A percentile compares a stretch with the other conserved stretches of the same genome.
phyloP scores from a whole-genome alignment of 164 flowering plant genomes.

The Taxillus chinensis region DNA sequence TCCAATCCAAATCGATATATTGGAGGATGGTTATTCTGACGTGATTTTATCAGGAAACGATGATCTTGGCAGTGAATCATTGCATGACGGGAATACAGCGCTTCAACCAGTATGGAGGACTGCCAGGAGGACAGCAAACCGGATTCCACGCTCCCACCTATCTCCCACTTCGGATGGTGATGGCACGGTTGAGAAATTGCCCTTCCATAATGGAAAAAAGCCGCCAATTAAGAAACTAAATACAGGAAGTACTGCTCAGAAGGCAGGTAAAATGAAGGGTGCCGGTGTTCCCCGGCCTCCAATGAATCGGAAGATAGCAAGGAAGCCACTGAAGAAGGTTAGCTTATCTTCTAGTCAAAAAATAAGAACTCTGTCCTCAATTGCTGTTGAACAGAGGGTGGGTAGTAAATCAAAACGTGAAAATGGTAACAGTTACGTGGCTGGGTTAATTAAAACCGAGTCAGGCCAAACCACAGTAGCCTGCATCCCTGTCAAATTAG shows the following conservation, averaged over 20 bases:
- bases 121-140: slow-evolving; percentile 77
- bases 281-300: slow-evolving; percentile 19
- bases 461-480: slow-evolving; percentile 49
- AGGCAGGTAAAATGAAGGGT: slow-evolving; percentile 16
- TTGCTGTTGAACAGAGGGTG: slow-evolving; percentile 38
- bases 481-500: slow-evolving; percentile 84
- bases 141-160: slow-evolving; percentile 59
- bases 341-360: slow-evolving; percentile 53
- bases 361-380: slow-evolving; percentile 72
- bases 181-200: slow-evolving; percentile 24
- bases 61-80: slow-evolving; percentile 21
- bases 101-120: slow-evolving; percentile 79
- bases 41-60: slow-evolving; percentile 23
- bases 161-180: slow-evolving; percentile 35
- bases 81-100: slow-evolving; percentile 31
- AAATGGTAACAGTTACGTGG: slow-evolving; percentile 15
- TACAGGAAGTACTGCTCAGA: slow-evolving; percentile 17
- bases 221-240: slow-evolving; percentile 18
- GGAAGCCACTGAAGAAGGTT: slow-evolving; percentile 44
- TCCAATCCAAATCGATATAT: slow-evolving; percentile 54
- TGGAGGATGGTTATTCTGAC: slow-evolving; percentile 53
- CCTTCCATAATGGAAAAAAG: slow-evolving; percentile 28
- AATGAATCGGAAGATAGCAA: slow-evolving; percentile 25
- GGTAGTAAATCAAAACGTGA: slow-evolving; percentile 14
- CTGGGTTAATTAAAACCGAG: slow-evolving; percentile 40